phyloP scores from a whole-genome alignment of 805 yeast species.

The Candida boidinii region DNA sequence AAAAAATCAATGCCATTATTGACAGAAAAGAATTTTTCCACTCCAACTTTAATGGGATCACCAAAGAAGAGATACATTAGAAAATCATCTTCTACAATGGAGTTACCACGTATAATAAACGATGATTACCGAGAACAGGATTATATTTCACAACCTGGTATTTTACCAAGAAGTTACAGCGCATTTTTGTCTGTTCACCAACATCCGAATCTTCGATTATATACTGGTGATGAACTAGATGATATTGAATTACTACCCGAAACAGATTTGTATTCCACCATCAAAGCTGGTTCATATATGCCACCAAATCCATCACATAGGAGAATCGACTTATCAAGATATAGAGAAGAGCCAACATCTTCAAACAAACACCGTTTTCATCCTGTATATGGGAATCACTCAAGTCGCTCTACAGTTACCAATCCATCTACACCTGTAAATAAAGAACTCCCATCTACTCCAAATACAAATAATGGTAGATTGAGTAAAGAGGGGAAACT shows the following conservation, averaged over 20 bases:
- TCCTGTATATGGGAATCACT: not conserved
- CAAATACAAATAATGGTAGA: conserved; percentile 13
- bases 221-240: conserved; percentile 14
- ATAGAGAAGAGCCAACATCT: conserved; percentile 14
- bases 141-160: no score
- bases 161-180: no score
- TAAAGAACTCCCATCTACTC: no score
- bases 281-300: no score
- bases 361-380: conserved; percentile 1
- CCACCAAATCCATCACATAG: no score
- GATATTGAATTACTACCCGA: conserved; percentile 15
- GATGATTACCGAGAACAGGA: no score
- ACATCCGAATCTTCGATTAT: not conserved
- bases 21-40: not conserved
- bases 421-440: no score
- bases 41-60: conserved; percentile 4
- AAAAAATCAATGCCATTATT: not conserved
- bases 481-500: conserved; percentile 24
- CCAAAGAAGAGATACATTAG: conserved; percentile 14
- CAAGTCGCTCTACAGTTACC: no score
- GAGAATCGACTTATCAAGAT: conserved; percentile 18
- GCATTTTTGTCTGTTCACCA: no score
- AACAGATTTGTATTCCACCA: no score
- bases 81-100: conserved; percentile 22
- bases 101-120: conserved; percentile 10